Evolutionary conservation across 345 rosid genomes (phyloP), one percentile per base, ranked within the genome.

Genomic region (Rhodomyrtus tomentosa): DNA sequence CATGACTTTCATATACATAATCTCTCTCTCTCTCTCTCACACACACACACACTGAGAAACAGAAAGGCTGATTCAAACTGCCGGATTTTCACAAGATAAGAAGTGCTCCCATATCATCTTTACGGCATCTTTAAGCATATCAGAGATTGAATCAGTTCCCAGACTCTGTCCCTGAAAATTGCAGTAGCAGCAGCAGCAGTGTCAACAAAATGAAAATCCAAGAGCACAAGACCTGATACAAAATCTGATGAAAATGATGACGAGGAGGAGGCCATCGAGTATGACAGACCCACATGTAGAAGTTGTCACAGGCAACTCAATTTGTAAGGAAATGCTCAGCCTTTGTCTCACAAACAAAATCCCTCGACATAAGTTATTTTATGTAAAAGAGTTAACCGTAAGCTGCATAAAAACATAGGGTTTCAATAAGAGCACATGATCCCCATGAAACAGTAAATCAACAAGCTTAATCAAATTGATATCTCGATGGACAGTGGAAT

Each of bases 61-160:
- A 50, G 76, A 62, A 40, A 62, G 45, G 42, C 76, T 40, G 36
- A 68, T 68, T 68, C 42, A 68, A 8, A 68, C 4, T 24, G 36
- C 25, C 13, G 7, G 0, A 68, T 38, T 36, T 36, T 2, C 79
- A 68, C 45, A 68, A 68, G 14, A 68, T 68, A 87, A 85, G 88
- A 92, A 91, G 42, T 88, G 81, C 11, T 86, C 87, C 93, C 93
- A 90, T 74, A 91, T 86, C 87, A 90, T 45, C 82, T 40, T 86
- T 38, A 92, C 76, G 84, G 20, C 86, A 82, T 87, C 93, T 59
- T 89, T 82, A 16, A 92, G 91, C 90, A 88, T 84, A 4, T 84
- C 79, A 1, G 81, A 83, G 52, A 88, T 80, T 32, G 79, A 62
- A 40, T 81, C 85, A 12, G 12, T n/a, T 51, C 85, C 88, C 36